phyloP scores from a whole-genome alignment of 805 yeast genomes.

The Gaillardinia entomophila region DNA sequence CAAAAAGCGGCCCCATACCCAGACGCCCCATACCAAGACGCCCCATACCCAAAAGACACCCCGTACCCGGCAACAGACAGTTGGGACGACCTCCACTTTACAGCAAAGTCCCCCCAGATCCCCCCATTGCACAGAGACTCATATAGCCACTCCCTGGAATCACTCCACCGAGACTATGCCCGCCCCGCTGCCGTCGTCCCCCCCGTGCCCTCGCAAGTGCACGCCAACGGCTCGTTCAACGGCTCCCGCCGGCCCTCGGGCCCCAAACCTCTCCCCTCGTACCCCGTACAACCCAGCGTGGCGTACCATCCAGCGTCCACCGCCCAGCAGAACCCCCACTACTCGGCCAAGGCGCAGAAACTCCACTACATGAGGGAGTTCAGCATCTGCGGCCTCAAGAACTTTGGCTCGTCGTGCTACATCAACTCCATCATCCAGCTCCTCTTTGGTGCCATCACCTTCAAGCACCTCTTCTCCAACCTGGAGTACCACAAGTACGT shows the following conservation, averaged over 20 bases:
- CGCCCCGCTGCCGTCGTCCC: background rate
- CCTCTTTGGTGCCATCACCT: conserved; percentile 47
- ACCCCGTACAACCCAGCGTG: too few relatives aligned
- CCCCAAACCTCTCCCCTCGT: background rate
- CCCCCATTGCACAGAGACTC: too few relatives aligned
- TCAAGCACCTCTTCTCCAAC: conserved; percentile 45
- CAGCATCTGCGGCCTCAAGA: conserved; percentile 57
- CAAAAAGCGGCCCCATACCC: too few relatives aligned
- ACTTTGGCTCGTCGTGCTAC: conserved; percentile 71
- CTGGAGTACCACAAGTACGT: conserved; percentile 39
- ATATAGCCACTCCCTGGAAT: too few relatives aligned
- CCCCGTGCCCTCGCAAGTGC: background rate
- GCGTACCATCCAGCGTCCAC: too few relatives aligned
- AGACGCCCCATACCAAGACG: too few relatives aligned
- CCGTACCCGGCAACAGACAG: background rate
- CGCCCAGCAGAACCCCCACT: too few relatives aligned
- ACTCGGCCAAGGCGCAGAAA: conserved; percentile 9
- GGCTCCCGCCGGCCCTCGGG: background rate
- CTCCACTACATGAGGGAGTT: conserved; percentile 28
- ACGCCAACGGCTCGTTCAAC: background rate
- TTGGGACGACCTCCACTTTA: background rate
- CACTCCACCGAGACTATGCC: too few relatives aligned
- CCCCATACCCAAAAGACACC: background rate
- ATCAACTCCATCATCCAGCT: conserved; percentile 72
- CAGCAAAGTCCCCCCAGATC: too few relatives aligned